Evolutionary conservation across 805 yeast genomes (phyloP), one percentile per base, ranked within the genome.

Genomic region (Maudiozyma barnettii): DNA sequence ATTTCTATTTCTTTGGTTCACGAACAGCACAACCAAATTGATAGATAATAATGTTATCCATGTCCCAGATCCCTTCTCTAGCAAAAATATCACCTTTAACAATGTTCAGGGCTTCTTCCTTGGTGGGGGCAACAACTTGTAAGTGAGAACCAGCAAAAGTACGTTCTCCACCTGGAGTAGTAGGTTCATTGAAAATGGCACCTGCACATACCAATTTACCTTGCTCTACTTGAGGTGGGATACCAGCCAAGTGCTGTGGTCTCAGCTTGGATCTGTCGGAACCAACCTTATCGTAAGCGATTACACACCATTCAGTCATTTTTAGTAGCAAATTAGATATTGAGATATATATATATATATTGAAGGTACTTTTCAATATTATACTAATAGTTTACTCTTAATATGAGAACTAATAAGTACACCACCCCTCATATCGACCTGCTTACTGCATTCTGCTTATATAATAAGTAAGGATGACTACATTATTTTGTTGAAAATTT

Each of bases 61-160:
- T 60, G 61, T 86, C 95, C 95, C 95, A 86, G 50, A 86, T 74
- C 1, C 88, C 90, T 33, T 72, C 70, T 54, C 70, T 72, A 54
- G 76, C 75, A 63, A 80, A 86, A 33, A 79, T 62, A 60, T 86
- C 95, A 43, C 68, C 56, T 57, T 79, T 76, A 62, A 86, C 72
- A 47, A 82, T 67, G 39, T 79, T 84, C 41, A 82, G 51, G 10
- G 82, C 80, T 52, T 83, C 83, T 51, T 82, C 82, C 57, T 72
- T 78, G 43, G 79, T 69, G 45, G 79, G 79, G 33, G 91, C 91
- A 49, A 71, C 68, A 44, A 84, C 54, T 50, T 79, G 83, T 57
- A 78, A 71, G 21, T 79, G 70, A 39, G 88, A 80, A 5, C 95
- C 95, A 5, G 82, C 84, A 61, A 83, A 80, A 49, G 76, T 61